A percentile compares a stretch with the other conserved stretches of the same genome.
phyloP scores from a whole-genome alignment of 768 basidiomycete species.

The Epithele typhae region DNA sequence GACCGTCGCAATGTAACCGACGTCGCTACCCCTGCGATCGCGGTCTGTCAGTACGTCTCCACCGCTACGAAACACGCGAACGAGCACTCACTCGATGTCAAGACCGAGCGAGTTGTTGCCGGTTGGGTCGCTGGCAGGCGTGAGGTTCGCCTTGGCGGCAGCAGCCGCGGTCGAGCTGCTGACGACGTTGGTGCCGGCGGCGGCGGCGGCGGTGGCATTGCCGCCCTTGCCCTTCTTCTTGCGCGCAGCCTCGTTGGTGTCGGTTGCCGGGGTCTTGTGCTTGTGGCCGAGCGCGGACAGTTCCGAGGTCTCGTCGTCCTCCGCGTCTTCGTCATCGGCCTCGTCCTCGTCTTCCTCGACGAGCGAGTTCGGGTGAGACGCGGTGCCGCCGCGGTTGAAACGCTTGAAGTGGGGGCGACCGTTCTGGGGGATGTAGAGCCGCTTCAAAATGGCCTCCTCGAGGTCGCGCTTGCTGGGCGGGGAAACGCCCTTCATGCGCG shows the following conservation, averaged over 20 bases:
- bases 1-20: constrained; percentile 44
- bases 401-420: constrained; percentile 17
- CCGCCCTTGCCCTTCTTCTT: constrained; percentile 1
- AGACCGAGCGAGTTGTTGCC: constrained; percentile 57
- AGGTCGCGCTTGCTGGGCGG: constrained; percentile 47
- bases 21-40: constrained; percentile 40
- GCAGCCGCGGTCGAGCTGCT: constrained; percentile 10
- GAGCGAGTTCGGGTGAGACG: neutral
- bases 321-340: neutral
- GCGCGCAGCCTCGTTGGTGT: neutral
- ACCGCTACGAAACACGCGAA: neutral
- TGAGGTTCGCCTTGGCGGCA: constrained; percentile 30
- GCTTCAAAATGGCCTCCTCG: constrained; percentile 38
- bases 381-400: constrained; percentile 13
- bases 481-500: constrained; percentile 61
- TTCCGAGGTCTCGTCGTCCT: constrained; percentile 4
- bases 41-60: constrained; percentile 2
- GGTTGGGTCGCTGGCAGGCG: constrained; percentile 37
- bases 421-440: constrained; percentile 34
- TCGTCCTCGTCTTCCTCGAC: constrained; percentile 3
- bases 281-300: constrained; percentile 8
- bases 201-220: constrained; percentile 7
- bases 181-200: constrained; percentile 6
- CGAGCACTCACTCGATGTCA: constrained; percentile 55
- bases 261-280: constrained; percentile 8